Evolutionary conservation across 768 basidiomycete genomes (phyloP).

Genomic region (Auriscalpium orientale): DNA sequence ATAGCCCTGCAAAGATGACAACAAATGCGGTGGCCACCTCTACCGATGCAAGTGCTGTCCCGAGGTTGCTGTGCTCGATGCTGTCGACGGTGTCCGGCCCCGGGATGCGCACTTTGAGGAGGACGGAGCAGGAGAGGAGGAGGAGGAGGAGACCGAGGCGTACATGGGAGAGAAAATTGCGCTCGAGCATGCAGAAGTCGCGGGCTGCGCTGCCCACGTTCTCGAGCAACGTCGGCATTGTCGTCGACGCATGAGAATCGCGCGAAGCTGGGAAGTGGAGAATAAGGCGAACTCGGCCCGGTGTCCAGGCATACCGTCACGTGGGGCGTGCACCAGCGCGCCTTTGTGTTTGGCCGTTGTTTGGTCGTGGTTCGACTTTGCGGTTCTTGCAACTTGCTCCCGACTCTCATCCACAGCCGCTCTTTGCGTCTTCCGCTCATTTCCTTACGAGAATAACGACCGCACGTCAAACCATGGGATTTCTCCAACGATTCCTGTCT

Average conservation of each 20-base stretch:
- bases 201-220: constrained; percentile 43
- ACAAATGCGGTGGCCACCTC: constrained; percentile 46
- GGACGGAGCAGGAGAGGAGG: constrained; percentile 53
- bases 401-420: neutral
- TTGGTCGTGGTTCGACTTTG: constrained; percentile 1
- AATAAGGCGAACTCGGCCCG: no score
- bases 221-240: constrained; percentile 16
- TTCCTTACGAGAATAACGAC: constrained; percentile 4
- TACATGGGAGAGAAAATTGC: constrained; percentile 63
- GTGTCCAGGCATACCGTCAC: neutral
- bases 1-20: constrained; percentile 48
- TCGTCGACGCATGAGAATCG: neutral
- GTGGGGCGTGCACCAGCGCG: neutral
- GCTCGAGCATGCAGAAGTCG: constrained; percentile 74
- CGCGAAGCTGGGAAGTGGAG: no score
- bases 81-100: constrained; percentile 16
- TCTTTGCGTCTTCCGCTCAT: constrained; percentile 1
- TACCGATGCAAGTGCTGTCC: constrained; percentile 44
- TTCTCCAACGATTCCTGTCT: constrained; percentile 65
- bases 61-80: constrained; percentile 20
- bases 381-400: neutral
- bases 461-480: constrained; percentile 40
- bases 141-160: constrained; percentile 59
- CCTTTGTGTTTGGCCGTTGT: neutral
- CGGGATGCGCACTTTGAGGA: constrained; percentile 52